A percentile compares a stretch with the other conserved stretches of the same genome.
These are phyloP conservation scores for Lunasporangiospora selenospora DNA, from an alignment of 192 early-diverging fungal species.

Conservation along the genomic window DNA sequence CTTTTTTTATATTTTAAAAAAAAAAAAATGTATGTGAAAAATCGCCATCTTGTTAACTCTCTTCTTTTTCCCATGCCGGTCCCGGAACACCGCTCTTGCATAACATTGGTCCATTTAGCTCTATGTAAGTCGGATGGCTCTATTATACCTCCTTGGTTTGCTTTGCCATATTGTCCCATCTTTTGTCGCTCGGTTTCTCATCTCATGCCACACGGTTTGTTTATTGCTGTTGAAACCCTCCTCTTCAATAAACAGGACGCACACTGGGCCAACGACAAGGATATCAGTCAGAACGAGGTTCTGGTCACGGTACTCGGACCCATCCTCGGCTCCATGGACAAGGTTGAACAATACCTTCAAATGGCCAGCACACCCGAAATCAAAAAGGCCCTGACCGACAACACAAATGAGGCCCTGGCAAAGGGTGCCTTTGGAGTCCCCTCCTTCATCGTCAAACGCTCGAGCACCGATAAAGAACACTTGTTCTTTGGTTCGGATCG, in stretches of 20 bases:
- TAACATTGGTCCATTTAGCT: too few relatives aligned
- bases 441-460: slow-evolving; percentile 30
- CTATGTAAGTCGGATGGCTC: slow-evolving; percentile 10
- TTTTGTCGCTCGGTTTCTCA: not conserved
- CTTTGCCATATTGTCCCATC: too few relatives aligned
- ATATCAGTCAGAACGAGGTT: slow-evolving; percentile 11
- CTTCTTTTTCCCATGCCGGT: not conserved
- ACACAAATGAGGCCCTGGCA: slow-evolving; percentile 34
- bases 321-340: slow-evolving; percentile 14
- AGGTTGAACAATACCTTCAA: slow-evolving; percentile 3
- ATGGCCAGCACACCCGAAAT: slow-evolving; percentile 16
- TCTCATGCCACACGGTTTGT: not conserved
- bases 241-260: too few relatives aligned
- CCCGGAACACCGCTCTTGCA: not conserved
- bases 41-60: not conserved
- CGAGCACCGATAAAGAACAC: slow-evolving; percentile 15
- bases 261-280: slow-evolving; percentile 22
- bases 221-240: too few relatives aligned
- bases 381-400: slow-evolving; percentile 28
- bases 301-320: slow-evolving; percentile 10
- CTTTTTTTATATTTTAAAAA: not conserved
- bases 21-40: too few relatives aligned
- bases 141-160: too few relatives aligned
- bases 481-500: slow-evolving; percentile 45
- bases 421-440: slow-evolving; percentile 38